Conservation (phyloP, 352 stramenopile species). For the Pythium dissimile region DNA sequence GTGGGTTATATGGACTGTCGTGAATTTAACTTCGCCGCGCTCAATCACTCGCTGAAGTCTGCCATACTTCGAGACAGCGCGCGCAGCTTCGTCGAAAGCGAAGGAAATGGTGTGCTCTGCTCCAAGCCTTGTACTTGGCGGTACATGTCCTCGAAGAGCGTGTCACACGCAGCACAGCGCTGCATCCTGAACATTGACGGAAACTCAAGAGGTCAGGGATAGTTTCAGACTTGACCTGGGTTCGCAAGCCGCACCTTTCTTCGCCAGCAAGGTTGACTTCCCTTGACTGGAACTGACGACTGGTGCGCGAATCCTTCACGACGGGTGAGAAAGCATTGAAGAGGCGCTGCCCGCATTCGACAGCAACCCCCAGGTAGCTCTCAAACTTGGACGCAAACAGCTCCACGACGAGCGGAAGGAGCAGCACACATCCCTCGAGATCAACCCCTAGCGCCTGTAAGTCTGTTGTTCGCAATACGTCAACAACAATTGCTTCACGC, state of each 20-base stretch:
- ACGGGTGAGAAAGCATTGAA: constrained; percentile 74
- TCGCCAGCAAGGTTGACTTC: constrained; percentile 73
- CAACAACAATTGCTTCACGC: constrained; percentile 65
- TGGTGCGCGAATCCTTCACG: constrained; percentile 59
- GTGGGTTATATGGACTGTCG: neutral
- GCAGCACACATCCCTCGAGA: constrained; percentile 62
- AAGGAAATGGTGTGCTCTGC: constrained; percentile 26
- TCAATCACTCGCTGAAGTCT: constrained; percentile 34
- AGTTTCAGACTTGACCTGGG: too few species aligned
- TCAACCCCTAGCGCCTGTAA: constrained; percentile 61
- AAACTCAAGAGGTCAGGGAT: too few species aligned
- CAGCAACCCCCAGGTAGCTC: constrained; percentile 53
- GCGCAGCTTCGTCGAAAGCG: constrained; percentile 45
- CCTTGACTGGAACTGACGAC: constrained; percentile 40
- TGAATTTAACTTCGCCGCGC: neutral
- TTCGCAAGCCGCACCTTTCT: too few species aligned
- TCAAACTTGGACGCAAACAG: constrained; percentile 67
- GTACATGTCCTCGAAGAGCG: constrained; percentile 68
- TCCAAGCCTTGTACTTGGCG: constrained; percentile 36
- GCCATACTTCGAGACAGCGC: constrained; percentile 36
- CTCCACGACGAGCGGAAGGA: constrained; percentile 78
- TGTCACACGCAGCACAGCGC: constrained; percentile 58
- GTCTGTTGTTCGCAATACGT: constrained; percentile 65
- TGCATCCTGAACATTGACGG: too few species aligned
- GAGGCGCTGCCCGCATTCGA: constrained; percentile 59